phyloP scores from a whole-genome alignment of 176 grass and related monocot species.

The Poa annua region DNA sequence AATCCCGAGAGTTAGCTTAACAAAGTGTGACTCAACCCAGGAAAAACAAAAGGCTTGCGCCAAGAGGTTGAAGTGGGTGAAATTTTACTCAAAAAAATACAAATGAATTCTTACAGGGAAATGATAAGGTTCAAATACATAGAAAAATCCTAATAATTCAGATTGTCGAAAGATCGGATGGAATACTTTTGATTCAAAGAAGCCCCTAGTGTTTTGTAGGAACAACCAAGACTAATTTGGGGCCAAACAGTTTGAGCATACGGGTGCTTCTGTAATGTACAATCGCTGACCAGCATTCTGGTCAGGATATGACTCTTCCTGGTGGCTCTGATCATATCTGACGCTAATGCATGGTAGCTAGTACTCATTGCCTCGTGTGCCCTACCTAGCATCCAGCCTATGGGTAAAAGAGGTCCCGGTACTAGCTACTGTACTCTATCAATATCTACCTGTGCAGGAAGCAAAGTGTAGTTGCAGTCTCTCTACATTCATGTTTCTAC shows the following conservation, averaged over 20 bases:
- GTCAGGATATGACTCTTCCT: slow-evolving; percentile 28
- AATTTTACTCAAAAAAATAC: too few species aligned
- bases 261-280: neutral
- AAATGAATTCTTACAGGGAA: too few species aligned
- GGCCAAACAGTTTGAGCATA: neutral
- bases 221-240: neutral
- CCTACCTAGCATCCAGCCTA: slow-evolving; percentile 2
- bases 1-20: too few species aligned
- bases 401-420: slow-evolving; percentile 25
- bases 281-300: neutral
- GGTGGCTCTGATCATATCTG: neutral
- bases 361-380: slow-evolving; percentile 9
- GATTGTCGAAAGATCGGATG: neutral
- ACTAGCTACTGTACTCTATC: neutral
- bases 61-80: too few species aligned
- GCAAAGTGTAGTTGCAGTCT: slow-evolving; percentile 14
- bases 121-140: neutral
- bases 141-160: neutral
- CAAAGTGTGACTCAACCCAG: too few species aligned
- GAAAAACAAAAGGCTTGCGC: too few species aligned
- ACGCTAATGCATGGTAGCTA: slow-evolving; percentile 4
- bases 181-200: neutral
- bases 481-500: slow-evolving; percentile 11
- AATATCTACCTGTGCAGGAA: neutral
- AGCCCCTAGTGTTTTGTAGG: neutral